A percentile compares a stretch with the other conserved stretches of the same genome.
These are phyloP conservation scores for Filobasidium wieringae DNA, from an alignment of 768 basidiomycete species.

Conservation along the genomic window DNA sequence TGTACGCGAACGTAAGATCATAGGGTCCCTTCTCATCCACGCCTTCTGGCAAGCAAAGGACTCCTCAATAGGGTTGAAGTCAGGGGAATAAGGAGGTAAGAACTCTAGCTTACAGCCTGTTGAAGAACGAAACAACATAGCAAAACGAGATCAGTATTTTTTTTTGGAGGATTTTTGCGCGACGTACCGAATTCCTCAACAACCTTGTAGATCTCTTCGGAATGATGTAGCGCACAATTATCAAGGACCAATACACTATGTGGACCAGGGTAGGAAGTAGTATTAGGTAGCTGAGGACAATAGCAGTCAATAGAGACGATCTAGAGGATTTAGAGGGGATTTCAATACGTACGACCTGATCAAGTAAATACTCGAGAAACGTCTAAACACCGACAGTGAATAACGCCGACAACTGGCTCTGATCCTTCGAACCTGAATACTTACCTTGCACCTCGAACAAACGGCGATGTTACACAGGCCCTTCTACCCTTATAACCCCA, in stretches of 20 bases:
- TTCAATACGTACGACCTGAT: neutral
- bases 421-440: neutral
- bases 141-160: neutral
- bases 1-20: neutral
- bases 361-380: neutral
- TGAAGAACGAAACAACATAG: neutral
- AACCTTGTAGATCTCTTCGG: neutral
- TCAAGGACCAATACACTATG: neutral
- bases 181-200: neutral
- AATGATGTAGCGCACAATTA: neutral
- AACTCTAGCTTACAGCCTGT: neutral
- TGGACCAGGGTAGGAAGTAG: neutral
- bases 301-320: neutral
- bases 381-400: neutral
- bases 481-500: neutral
- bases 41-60: conserved; percentile 1
- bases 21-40: neutral
- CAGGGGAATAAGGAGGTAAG: neutral
- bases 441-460: neutral
- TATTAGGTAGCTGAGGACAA: neutral
- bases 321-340: neutral
- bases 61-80: conserved; percentile 3
- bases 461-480: no score
- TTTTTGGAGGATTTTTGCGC: neutral
- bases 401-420: neutral